Evolutionary conservation across 2,329 filamentous ascomycete genomes (phyloP).

Genomic region (Dothideomycetes sp.): DNA sequence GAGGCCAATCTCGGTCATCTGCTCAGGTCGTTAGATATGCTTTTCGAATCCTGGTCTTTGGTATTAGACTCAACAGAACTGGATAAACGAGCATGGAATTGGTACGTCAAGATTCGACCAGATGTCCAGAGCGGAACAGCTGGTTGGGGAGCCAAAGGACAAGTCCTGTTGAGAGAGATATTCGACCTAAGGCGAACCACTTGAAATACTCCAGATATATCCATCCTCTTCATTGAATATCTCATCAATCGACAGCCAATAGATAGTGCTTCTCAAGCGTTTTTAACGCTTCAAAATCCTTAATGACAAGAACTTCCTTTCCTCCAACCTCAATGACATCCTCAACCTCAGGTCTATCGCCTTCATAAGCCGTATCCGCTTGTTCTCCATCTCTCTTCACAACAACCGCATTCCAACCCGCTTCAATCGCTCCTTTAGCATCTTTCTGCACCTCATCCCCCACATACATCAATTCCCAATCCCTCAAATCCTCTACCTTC

Average conservation of each 20-base stretch:
- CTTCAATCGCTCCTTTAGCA: constrained; percentile 37
- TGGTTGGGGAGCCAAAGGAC: constrained; percentile 77
- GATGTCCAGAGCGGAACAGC: constrained; percentile 63
- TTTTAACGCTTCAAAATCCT: constrained; percentile 4
- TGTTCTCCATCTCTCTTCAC: constrained; percentile 29
- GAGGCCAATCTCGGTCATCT: constrained; percentile 61
- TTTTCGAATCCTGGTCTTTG: constrained; percentile 67
- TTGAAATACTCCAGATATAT: neutral
- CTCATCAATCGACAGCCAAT: neutral
- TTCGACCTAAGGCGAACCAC: constrained; percentile 45
- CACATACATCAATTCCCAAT: constrained; percentile 40
- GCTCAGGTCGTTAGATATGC: constrained; percentile 59
- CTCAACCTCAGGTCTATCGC: constrained; percentile 2
- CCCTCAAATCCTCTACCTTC: constrained; percentile 18
- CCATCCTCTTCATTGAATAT: neutral
- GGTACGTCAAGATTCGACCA: constrained; percentile 70
- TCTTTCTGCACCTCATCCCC: constrained; percentile 48
- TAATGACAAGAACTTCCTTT: neutral
- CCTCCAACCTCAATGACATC: constrained; percentile 4
- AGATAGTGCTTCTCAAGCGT: constrained; percentile 3
- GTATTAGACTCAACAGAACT: constrained; percentile 56
- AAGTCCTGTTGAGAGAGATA: constrained; percentile 57
- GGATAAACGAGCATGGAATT: constrained; percentile 67
- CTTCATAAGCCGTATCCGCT: constrained; percentile 8
- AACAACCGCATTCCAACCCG: constrained; percentile 40